Percentiles rank a stretch among this genome's conserved stretches.
Conservation (phyloP, 495 filamentous ascomycete species). For the Neurospora sp. region DNA sequence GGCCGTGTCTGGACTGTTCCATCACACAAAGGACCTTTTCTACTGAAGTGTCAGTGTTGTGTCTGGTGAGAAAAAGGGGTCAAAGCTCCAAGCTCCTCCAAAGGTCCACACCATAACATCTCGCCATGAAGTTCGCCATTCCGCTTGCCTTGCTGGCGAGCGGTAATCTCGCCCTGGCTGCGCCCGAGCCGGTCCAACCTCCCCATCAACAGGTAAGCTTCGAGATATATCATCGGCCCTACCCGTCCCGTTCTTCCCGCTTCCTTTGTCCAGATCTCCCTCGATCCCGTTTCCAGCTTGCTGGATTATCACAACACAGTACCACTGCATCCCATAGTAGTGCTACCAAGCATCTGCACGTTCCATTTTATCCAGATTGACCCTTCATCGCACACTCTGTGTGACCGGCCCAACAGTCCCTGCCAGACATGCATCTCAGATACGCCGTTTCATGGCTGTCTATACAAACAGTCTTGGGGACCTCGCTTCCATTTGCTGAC, state of each 20-base stretch:
- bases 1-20: not conserved
- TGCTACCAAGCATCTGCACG: conserved; percentile 2
- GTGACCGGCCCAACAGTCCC: conserved; percentile 1
- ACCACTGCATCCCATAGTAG: not conserved
- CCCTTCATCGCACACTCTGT: conserved; percentile 1
- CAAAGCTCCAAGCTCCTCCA: not conserved
- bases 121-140: conserved; percentile 12
- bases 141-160: conserved; percentile 12
- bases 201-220: conserved; percentile 3
- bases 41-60: not conserved
- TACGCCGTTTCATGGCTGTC: conserved; percentile 12
- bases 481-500: conserved; percentile 13
- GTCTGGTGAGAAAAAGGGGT: not conserved
- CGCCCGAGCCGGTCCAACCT: not conserved
- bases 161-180: conserved; percentile 9
- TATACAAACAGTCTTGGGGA: not conserved
- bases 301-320: not conserved
- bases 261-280: not conserved
- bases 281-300: conserved; percentile 1
- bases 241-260: not conserved
- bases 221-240: not conserved
- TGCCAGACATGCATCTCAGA: conserved; percentile 14
- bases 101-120: not conserved
- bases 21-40: conserved; percentile 1
- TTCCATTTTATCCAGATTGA: conserved; percentile 8